Base-by-base conservation (phyloP, 768 basidiomycete genomes). In the Suillus paluster region DNA sequence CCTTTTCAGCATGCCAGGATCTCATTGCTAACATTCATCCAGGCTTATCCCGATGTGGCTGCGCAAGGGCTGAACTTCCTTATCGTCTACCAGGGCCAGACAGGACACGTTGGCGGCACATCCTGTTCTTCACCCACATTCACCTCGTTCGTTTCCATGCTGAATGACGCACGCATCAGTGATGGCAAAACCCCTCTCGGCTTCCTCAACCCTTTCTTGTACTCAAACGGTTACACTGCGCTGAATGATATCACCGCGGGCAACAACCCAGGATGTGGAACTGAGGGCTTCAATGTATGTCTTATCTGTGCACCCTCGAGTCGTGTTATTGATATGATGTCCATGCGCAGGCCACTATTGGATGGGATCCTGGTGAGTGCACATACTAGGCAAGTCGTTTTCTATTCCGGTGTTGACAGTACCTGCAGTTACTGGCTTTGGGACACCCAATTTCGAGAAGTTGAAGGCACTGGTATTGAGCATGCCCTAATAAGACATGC, bases 1-100 rank as follows among this genome's bases (percentile, higher is more conserved):
- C 38, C 19, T 23, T 17, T 38, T 30, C 41, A 38, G 42, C 17
- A 9, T 45, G 23, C 8, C 27, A 27, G 14, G 19, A 27, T 36
- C 36, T 34, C 27, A 48, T 14, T 11, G 27, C 48, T 55, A 58
- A 57, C 42, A 42, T 48, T 9, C 60, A 12, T 34, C 82, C 23
- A 55, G 86, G 89, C 76, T 9, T 78, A 80, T 67, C 90, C 89
- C 15, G 90, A 92, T 65, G 87, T 91, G 36, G 75, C 89, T 0
- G 89, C 90, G 0, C 88, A 88, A 68, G 80, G 79, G 1, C 68
- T 74, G 53, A 71, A 76, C 42, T 90, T 84, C 79, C 71, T 75
- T 14, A 79, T 90, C 42, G 79, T 79, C 71, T 72, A 80, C 53
- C 61, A 75, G 23, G 79, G 79, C 14, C 19, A 63, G 27, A 69